Evolutionary conservation across 768 basidiomycete species (phyloP).

Genomic region (Lactarius akahatsu): DNA sequence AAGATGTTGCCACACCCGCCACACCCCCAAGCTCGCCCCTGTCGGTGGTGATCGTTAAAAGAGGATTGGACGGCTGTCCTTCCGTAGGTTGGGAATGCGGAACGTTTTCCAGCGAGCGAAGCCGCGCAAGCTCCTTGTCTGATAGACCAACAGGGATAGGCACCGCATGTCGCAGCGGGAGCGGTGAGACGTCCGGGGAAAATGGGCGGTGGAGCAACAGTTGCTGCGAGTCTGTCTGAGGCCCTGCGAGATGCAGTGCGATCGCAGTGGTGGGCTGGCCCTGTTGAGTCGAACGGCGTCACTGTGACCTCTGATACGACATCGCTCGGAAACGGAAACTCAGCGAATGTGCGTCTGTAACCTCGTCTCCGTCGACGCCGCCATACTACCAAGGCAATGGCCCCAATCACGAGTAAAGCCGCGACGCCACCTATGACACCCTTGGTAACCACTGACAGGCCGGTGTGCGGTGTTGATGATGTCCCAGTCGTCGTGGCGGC

Average conservation of each 20-base stretch:
- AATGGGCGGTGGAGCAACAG: not conserved
- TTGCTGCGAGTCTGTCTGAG: no score
- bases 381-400: not conserved
- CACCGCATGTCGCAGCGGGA: not conserved
- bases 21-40: no score
- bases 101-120: not conserved
- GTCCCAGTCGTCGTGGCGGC: not conserved
- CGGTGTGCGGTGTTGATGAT: not conserved
- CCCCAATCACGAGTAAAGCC: not conserved
- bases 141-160: not conserved
- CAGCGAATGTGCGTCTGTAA: not conserved
- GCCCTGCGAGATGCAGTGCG: not conserved
- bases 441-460: not conserved
- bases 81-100: not conserved
- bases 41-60: not conserved
- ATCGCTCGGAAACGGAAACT: not conserved
- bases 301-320: not conserved
- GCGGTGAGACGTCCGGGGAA: not conserved
- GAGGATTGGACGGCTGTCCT: not conserved
- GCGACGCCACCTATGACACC: not conserved
- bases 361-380: not conserved
- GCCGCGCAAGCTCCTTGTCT: not conserved
- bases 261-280: not conserved
- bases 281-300: not conserved
- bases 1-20: not conserved